phyloP scores from a whole-genome alignment of 1,139 yeast species.

The Blastobotrys illinoisensis region DNA sequence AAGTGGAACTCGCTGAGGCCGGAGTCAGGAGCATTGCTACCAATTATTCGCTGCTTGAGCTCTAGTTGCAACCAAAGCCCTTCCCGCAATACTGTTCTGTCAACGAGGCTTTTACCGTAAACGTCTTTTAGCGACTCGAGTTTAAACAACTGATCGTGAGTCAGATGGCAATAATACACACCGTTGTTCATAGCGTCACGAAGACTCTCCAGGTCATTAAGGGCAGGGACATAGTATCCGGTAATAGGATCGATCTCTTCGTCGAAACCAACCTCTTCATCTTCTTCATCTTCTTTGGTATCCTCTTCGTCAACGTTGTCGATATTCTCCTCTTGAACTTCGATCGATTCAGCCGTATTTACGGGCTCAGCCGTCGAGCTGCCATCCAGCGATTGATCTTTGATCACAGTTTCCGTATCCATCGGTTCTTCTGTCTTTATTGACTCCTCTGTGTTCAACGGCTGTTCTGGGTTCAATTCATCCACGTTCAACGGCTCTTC shows the following conservation, averaged over 20 bases:
- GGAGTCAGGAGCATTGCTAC: constrained; percentile 4
- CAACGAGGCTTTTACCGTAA: constrained; percentile 35
- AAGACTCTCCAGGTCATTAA: constrained; percentile 10
- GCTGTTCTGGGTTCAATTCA: too few species aligned
- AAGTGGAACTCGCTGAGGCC: constrained; percentile 13
- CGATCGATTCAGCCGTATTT: background rate
- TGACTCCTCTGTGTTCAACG: too few species aligned
- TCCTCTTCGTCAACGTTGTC: background rate
- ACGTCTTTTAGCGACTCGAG: constrained; percentile 38
- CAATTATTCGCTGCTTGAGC: constrained; percentile 33
- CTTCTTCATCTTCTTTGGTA: background rate
- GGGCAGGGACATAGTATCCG: constrained; percentile 2
- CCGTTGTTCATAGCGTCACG: constrained; percentile 32
- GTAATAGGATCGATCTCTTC: background rate
- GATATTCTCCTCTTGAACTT: background rate
- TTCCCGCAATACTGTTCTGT: constrained; percentile 36
- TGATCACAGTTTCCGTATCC: too few species aligned
- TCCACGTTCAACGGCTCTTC: too few species aligned
- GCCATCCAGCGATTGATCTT: background rate
- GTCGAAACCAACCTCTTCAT: too few species aligned
- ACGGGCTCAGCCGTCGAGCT: too few species aligned
- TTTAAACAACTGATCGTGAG: constrained; percentile 41
- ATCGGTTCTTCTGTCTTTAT: too few species aligned
- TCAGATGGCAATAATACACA: constrained; percentile 43
- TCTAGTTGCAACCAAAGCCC: constrained; percentile 46